Conservation (phyloP, 2,329 filamentous ascomycete species). For the Tothia fuscella region DNA sequence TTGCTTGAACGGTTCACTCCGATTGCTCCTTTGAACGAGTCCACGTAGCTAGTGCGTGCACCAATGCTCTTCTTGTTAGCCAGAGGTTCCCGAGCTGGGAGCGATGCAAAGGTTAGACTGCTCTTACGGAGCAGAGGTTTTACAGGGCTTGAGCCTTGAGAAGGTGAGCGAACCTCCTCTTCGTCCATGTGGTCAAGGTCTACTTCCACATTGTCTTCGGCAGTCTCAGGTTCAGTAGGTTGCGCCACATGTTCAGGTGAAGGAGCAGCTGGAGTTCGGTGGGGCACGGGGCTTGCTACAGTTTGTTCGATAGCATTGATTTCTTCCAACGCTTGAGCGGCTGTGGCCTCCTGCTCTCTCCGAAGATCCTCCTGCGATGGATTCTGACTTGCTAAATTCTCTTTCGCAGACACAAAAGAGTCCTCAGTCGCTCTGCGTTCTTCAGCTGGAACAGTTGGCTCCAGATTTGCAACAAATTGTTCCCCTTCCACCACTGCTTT, state of each 20-base stretch:
- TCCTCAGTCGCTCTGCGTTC: constrained; percentile 24
- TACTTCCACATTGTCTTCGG: constrained; percentile 19
- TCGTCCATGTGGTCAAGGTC: constrained; percentile 26
- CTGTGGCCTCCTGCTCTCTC: constrained; percentile 10
- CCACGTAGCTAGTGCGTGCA: constrained; percentile 63
- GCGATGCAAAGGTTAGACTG: constrained; percentile 84
- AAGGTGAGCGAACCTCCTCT: constrained; percentile 47
- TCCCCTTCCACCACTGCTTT: neutral
- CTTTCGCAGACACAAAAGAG: constrained; percentile 38
- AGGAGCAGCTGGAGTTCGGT: constrained; percentile 16
- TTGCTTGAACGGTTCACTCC: constrained; percentile 29
- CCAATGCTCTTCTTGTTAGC: constrained; percentile 73
- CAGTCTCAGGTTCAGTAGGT: constrained; percentile 11
- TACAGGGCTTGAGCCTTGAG: constrained; percentile 61
- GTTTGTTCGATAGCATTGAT: constrained; percentile 21
- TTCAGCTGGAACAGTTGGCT: constrained; percentile 10
- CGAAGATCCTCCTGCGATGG: constrained; percentile 6
- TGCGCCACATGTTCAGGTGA: constrained; percentile 15
- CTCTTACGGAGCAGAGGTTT: constrained; percentile 77
- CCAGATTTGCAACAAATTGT: neutral
- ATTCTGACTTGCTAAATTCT: constrained; percentile 25
- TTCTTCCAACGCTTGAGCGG: constrained; percentile 15
- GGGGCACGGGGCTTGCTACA: constrained; percentile 14
- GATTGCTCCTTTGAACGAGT: constrained; percentile 41
- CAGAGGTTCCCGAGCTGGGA: constrained; percentile 82